Base-by-base conservation (phyloP, 192 early-diverging fungal genomes). In the Coemansia sp. region DNA sequence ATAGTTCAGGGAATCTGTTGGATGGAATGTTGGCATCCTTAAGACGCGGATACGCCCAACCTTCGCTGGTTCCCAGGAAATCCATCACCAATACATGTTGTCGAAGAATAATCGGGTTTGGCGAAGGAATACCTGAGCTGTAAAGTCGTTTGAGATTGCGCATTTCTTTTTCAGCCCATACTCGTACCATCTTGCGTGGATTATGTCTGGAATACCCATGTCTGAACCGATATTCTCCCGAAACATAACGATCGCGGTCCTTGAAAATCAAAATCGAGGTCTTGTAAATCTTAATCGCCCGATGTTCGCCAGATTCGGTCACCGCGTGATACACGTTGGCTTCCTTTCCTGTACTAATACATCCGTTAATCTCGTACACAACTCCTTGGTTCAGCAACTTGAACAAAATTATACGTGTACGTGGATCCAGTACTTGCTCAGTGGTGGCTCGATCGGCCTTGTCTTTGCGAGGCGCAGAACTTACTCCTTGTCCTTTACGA, bases 161-260 rank as follows among this genome's bases (percentile, higher is more conserved):
- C 95, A 99, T 96, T 75, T 99, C 95, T 82, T 99, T 99, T 71
- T 99, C 96, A 0, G 96, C 96, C 96, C 96, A 99, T 38, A 95
- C 75, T 75, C 94, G 91, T 61, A 99, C 95, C 96, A 99, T 99
- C 83, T 99, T 99, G 62, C 95, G 85, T 29, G 96, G 95, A 71
- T 99, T 97, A 73, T 89, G 89, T 66, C 92, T 91, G 63, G 85
- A 89, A 74, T 98, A 98, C 20, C 96, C 97, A 76, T 96, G 91
- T 16, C 94, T 83, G 86, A 97, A 99, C 55, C 97, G 87, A 72
- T 89, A 92, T 76, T 99, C 97, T 64, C 96, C 97, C 0, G 91
- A 86, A 31, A 99, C 95, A 71, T 99, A 99, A 17, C 95, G 88
- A 83, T 99, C 96, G 66, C 97, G 91, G 69, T 99, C 97, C 83